Percentiles rank a stretch among this genome's conserved stretches.
These are phyloP conservation scores for Podospora bellae-mahoneyi DNA, from an alignment of 495 filamentous ascomycete species.

Conservation along the genomic window DNA sequence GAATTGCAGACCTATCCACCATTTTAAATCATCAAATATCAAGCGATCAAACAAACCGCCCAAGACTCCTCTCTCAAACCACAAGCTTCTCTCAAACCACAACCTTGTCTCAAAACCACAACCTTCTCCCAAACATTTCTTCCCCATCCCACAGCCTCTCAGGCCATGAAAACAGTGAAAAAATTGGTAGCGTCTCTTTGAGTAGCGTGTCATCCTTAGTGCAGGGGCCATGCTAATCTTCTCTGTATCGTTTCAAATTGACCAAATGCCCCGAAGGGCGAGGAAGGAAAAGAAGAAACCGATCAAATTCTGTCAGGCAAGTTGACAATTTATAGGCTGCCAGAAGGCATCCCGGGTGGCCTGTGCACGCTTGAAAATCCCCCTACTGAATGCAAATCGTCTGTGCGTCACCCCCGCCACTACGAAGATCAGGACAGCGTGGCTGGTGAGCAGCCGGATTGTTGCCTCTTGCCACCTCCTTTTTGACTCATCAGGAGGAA, in stretches of 20 bases:
- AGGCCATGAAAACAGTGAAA: slow-evolving; percentile 30
- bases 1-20: too few relatives aligned
- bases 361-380: neutral
- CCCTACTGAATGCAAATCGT: neutral
- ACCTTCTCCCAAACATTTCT: neutral
- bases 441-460: neutral
- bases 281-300: slow-evolving; percentile 15
- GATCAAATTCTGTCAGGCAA: neutral
- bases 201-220: slow-evolving; percentile 99
- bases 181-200: slow-evolving; percentile 93
- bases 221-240: slow-evolving; percentile 99
- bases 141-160: neutral
- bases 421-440: neutral
- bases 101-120: neutral
- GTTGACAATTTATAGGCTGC: too few relatives aligned
- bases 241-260: slow-evolving; percentile 66
- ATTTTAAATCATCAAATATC: too few relatives aligned
- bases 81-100: too few relatives aligned
- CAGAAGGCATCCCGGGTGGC: neutral
- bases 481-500: neutral
- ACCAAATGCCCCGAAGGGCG: slow-evolving; percentile 74
- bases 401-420: neutral
- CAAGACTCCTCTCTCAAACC: too few relatives aligned
- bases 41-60: too few relatives aligned
- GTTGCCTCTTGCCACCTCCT: neutral